phyloP scores from a whole-genome alignment of 2,329 filamentous ascomycete genomes.

The Onygena corvina region DNA sequence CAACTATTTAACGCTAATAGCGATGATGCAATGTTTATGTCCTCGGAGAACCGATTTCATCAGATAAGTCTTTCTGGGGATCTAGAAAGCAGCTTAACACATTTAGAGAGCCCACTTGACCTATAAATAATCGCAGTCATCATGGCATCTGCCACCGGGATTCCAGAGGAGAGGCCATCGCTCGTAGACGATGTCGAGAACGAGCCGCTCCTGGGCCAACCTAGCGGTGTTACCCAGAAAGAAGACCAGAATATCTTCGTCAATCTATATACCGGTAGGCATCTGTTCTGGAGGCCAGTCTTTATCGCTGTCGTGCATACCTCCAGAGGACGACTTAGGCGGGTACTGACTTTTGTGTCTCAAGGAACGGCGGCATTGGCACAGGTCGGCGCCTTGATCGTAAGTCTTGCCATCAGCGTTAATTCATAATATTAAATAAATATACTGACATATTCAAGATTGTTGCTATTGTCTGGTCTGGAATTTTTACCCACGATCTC shows the following conservation, averaged over 20 bases:
- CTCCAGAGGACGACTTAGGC: slow-evolving; percentile 4
- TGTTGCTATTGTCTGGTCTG: slow-evolving; percentile 62
- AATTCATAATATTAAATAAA: neutral
- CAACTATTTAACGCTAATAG: too few relatives aligned
- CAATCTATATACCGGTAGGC: slow-evolving; percentile 64
- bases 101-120: too few relatives aligned
- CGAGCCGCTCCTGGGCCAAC: slow-evolving; percentile 57
- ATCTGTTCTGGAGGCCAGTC: neutral
- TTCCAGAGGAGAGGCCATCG: slow-evolving; percentile 43
- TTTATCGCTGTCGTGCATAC: slow-evolving; percentile 10
- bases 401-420: slow-evolving; percentile 25
- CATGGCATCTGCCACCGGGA: slow-evolving; percentile 60
- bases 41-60: neutral
- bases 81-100: too few relatives aligned
- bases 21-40: slow-evolving; percentile 2
- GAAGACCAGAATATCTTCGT: slow-evolving; percentile 51
- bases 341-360: neutral
- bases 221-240: slow-evolving; percentile 61
- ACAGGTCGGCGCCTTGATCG: slow-evolving; percentile 64
- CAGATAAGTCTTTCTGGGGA: too few relatives aligned
- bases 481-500: slow-evolving; percentile 56
- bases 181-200: slow-evolving; percentile 33
- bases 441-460: slow-evolving; percentile 37
- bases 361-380: slow-evolving; percentile 72
- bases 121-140: neutral